Evolutionary conservation across 139 green algal genomes (phyloP).

Genomic region (Tetraselmis chui): DNA sequence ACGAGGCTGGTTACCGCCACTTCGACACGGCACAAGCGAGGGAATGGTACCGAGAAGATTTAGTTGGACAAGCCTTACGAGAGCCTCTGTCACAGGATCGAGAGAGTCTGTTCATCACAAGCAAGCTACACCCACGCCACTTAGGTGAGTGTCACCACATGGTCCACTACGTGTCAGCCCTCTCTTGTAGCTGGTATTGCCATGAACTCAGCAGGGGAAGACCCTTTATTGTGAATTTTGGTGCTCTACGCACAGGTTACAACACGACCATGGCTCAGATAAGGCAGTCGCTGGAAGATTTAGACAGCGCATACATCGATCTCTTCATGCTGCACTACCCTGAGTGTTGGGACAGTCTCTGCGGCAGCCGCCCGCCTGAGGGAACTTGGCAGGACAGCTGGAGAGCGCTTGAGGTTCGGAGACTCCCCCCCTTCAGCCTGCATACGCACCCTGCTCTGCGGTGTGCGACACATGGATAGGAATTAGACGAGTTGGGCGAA

Average conservation of each 20-base stretch:
- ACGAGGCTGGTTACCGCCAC: conserved; percentile 52
- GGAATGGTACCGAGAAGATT: conserved; percentile 77
- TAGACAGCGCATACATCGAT: conserved; percentile 62
- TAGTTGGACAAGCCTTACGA: conserved; percentile 49
- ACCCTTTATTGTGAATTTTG: too few species aligned
- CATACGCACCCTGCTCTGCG: too few species aligned
- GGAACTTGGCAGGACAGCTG: conserved; percentile 60
- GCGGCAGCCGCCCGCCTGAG: conserved; percentile 16
- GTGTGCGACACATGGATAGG: too few species aligned
- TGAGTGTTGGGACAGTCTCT: conserved; percentile 54
- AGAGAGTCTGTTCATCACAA: conserved; percentile 66
- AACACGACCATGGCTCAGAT: conserved; percentile 1
- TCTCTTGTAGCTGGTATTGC: too few species aligned
- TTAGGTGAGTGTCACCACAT: conserved; percentile 27
- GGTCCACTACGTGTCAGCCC: too few species aligned
- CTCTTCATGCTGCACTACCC: conserved; percentile 84
- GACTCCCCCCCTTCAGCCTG: too few species aligned
- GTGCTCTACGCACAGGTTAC: not conserved
- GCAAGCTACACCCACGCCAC: conserved; percentile 74
- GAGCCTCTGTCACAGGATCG: conserved; percentile 11
- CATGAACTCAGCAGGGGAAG: too few species aligned
- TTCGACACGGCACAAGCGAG: conserved; percentile 62
- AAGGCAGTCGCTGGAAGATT: conserved; percentile 32
- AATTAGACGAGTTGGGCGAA: too few species aligned
- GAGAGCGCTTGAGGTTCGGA: conserved; percentile 39